These are phyloP conservation scores for Boletus sp. DNA, from an alignment of 768 basidiomycete species.

Conservation along the genomic window DNA sequence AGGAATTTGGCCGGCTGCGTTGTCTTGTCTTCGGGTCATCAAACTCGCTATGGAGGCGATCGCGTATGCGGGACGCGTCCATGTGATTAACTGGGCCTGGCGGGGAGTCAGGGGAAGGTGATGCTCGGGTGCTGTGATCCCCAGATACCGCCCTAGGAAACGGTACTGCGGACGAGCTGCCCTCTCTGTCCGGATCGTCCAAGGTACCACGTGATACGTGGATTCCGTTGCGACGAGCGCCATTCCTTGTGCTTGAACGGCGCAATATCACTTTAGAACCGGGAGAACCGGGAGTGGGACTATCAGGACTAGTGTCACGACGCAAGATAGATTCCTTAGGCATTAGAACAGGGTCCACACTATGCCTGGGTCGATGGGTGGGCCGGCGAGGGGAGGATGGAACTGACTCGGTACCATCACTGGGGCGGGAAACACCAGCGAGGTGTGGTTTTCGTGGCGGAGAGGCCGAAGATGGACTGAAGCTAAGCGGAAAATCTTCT, in stretches of 20 bases:
- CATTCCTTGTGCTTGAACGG: conserved; percentile 53
- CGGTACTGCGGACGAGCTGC: conserved; percentile 47
- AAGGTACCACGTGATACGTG: conserved; percentile 41
- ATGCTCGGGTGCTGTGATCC: conserved; percentile 38
- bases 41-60: conserved; percentile 72
- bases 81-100: conserved; percentile 26
- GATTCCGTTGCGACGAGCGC: conserved; percentile 45
- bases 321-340: conserved; percentile 47
- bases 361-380: conserved; percentile 61
- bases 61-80: conserved; percentile 42
- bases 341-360: conserved; percentile 51
- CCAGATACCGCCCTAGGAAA: conserved; percentile 62
- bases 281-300: conserved; percentile 32
- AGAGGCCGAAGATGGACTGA: conserved; percentile 41
- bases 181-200: conserved; percentile 35
- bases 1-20: conserved; percentile 60
- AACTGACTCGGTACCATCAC: conserved; percentile 46
- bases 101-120: conserved; percentile 39
- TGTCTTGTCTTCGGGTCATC: conserved; percentile 52
- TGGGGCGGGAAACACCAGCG: conserved; percentile 41
- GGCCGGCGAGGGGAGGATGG: conserved; percentile 45
- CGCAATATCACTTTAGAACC: conserved; percentile 49
- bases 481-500: conserved; percentile 16
- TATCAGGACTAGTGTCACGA: conserved; percentile 61
- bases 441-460: conserved; percentile 57